A percentile compares a stretch with the other conserved stretches of the same genome.
phyloP scores from a whole-genome alignment of 2,329 filamentous ascomycete genomes.

The Arthrinium puccinioides region DNA sequence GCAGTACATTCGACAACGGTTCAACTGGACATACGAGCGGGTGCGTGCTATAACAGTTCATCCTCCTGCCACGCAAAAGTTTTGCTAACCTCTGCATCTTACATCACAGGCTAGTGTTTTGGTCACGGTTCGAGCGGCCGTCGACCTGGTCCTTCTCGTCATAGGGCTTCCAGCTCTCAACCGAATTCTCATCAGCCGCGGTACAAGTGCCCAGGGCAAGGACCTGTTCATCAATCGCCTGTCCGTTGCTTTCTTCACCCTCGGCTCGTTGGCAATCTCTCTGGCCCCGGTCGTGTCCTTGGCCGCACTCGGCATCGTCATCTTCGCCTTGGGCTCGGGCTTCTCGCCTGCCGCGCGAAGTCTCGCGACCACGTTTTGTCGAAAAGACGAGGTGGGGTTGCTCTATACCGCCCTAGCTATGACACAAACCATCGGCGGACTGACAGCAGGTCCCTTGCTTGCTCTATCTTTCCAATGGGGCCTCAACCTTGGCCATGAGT shows the following conservation, averaged over 20 bases:
- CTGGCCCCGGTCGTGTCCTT: not conserved
- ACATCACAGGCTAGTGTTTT: not conserved
- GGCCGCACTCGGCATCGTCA: not conserved
- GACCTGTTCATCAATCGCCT: not conserved
- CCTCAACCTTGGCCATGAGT: not conserved
- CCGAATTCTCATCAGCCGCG: not conserved
- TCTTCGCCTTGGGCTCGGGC: not conserved
- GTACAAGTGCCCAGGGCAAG: not conserved
- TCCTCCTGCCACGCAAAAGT: not conserved
- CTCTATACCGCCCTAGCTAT: not conserved
- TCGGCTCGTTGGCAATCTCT: not conserved
- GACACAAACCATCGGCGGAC: not conserved
- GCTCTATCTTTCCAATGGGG: not conserved
- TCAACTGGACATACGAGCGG: not conserved
- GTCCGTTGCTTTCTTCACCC: not conserved
- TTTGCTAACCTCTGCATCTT: not conserved
- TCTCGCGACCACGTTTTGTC: not conserved
- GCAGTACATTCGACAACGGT: not conserved
- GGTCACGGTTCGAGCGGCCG: not conserved
- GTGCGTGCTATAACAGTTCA: not conserved
- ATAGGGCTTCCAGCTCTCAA: not conserved
- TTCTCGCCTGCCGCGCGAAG: not conserved
- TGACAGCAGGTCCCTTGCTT: not conserved
- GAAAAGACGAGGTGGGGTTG: not conserved
- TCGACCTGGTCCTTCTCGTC: not conserved